A percentile compares a stretch with the other conserved stretches of the same genome.
phyloP scores from a whole-genome alignment of 768 basidiomycete species.

The Suillus subalutaceus region DNA sequence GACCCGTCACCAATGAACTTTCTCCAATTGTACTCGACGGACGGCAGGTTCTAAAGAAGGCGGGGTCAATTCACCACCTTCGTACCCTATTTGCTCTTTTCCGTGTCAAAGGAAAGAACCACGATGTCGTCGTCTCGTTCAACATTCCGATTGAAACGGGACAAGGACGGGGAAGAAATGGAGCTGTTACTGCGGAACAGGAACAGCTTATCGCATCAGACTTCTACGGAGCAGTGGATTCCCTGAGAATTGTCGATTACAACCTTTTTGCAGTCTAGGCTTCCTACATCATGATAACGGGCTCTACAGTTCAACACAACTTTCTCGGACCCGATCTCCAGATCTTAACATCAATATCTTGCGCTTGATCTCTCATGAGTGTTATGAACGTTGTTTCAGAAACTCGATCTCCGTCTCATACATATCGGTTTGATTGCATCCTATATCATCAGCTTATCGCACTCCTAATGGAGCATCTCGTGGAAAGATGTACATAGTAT shows the following conservation, averaged over 20 bases:
- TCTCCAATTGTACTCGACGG: constrained; percentile 67
- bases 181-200: constrained; percentile 41
- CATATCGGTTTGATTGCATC: neutral
- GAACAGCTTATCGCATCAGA: constrained; percentile 40
- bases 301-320: neutral
- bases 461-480: constrained; percentile 3
- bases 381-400: neutral
- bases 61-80: constrained; percentile 44
- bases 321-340: constrained; percentile 1
- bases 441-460: constrained; percentile 1
- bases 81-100: constrained; percentile 72
- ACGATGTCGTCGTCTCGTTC: constrained; percentile 84
- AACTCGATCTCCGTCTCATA: neutral
- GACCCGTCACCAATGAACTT: constrained; percentile 49
- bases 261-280: constrained; percentile 55
- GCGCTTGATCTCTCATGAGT: neutral
- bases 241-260: constrained; percentile 70
- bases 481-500: neutral
- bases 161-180: constrained; percentile 35
- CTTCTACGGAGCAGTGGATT: constrained; percentile 57
- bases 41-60: constrained; percentile 75
- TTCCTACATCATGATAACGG: neutral
- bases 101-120: constrained; percentile 67
- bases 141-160: constrained; percentile 69
- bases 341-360: neutral